Percentiles rank a stretch among this genome's conserved stretches.
These are phyloP conservation scores for Amphirosellinia nigrospora DNA, from an alignment of 495 filamentous ascomycete species.

Conservation along the genomic window DNA sequence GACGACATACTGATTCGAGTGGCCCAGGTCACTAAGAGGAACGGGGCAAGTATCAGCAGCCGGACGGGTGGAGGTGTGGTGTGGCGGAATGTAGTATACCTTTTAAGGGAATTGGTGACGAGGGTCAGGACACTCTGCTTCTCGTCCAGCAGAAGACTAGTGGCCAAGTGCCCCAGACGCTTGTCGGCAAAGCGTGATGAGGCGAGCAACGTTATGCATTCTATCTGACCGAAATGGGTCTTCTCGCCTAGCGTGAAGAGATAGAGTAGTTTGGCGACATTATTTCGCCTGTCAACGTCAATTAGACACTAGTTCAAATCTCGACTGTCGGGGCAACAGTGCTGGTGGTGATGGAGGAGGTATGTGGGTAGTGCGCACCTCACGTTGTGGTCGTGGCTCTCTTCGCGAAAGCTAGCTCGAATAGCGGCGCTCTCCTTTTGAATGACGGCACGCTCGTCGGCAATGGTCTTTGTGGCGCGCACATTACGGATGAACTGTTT, in stretches of 20 bases:
- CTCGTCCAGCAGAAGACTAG: conserved; percentile 94
- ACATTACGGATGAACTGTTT: conserved; percentile 99
- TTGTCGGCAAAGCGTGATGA: conserved; percentile 99
- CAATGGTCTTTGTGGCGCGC: conserved; percentile 96
- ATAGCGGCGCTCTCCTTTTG: conserved; percentile 99
- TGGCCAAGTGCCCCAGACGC: conserved; percentile 92
- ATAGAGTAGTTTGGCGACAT: conserved; percentile 97
- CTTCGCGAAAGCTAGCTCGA: conserved; percentile 93
- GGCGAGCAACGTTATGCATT: conserved; percentile 96
- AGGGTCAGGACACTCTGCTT: conserved; percentile 97
- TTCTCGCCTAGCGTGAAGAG: conserved; percentile 98
- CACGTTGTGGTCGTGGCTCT: conserved; percentile 87
- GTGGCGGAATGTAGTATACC: conserved; percentile 61
- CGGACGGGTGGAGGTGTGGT: not conserved
- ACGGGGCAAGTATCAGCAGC: conserved; percentile 40
- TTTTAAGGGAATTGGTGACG: conserved; percentile 96
- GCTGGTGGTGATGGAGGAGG: too few species aligned
- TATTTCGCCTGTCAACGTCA: conserved; percentile 76
- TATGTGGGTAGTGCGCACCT: conserved; percentile 62
- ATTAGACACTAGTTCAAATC: conserved; percentile 10
- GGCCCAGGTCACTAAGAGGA: conserved; percentile 79
- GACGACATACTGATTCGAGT: conserved; percentile 98
- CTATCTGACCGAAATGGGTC: conserved; percentile 98
- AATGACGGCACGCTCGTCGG: conserved; percentile 96
- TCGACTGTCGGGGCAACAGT: not conserved